Percentiles rank a stretch among this genome's conserved stretches.
Conservation (phyloP, 2,329 filamentous ascomycete genomes). For the Truncatella angustata region DNA sequence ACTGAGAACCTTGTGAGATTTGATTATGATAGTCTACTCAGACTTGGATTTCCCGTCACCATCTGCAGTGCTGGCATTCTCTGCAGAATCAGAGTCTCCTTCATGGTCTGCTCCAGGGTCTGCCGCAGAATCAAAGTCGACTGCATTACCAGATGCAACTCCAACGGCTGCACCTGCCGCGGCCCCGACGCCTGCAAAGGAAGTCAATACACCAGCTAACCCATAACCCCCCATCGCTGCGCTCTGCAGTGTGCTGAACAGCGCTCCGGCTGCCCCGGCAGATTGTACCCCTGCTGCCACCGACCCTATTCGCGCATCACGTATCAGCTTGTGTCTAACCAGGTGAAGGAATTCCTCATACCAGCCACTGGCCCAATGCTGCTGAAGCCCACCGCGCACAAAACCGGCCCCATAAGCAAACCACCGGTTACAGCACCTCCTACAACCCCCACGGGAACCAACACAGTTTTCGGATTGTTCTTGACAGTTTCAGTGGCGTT, state of each 20-base stretch:
- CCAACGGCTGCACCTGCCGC: background rate
- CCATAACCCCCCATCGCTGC: slow-evolving; percentile 7
- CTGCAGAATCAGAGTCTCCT: background rate
- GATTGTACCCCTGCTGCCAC: background rate
- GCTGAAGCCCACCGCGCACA: slow-evolving; percentile 2
- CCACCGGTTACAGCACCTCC: slow-evolving; percentile 11
- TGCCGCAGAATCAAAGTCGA: no score
- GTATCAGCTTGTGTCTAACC: background rate
- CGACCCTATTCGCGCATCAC: background rate
- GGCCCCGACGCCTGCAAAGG: background rate
- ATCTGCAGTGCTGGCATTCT: background rate
- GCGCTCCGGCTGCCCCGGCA: background rate
- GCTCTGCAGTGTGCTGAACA: slow-evolving; percentile 5
- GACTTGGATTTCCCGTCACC: background rate
- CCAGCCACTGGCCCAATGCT: slow-evolving; percentile 1
- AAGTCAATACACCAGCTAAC: background rate
- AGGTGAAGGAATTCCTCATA: background rate
- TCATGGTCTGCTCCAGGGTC: no score
- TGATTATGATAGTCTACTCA: background rate
- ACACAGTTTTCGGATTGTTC: background rate
- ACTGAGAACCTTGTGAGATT: no score
- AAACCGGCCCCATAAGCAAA: background rate
- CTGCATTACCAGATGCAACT: background rate
- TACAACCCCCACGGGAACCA: background rate
- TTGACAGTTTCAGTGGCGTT: background rate